Conservation (phyloP, 1,284 basidiomycete genomes). For the Stygiomarasmius scandens region DNA sequence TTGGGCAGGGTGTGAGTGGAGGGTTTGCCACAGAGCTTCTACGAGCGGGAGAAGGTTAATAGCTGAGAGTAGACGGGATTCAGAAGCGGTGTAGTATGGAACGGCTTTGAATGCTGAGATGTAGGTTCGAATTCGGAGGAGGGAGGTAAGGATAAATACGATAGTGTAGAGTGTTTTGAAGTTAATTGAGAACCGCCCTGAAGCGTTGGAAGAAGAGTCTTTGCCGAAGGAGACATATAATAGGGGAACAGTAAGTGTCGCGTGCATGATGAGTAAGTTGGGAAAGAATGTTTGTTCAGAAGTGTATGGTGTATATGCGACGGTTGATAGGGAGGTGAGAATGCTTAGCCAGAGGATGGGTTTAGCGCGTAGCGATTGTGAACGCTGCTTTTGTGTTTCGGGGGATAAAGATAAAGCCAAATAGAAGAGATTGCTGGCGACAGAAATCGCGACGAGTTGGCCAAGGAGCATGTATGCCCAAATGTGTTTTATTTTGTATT, state of each 20-base stretch:
- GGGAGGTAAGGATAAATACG: constrained; percentile 34
- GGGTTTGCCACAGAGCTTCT: constrained; percentile 33
- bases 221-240: constrained; percentile 25
- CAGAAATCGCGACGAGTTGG: constrained; percentile 74
- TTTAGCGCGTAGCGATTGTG: constrained; percentile 19
- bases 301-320: constrained; percentile 54
- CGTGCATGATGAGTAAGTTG: constrained; percentile 68
- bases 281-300: constrained; percentile 53
- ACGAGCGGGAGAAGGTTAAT: constrained; percentile 21
- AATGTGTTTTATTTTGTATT: constrained; percentile 51
- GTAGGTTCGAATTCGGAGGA: constrained; percentile 45
- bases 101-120: constrained; percentile 23
- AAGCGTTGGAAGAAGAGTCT: constrained; percentile 6
- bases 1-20: constrained; percentile 65
- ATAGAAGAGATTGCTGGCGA: constrained; percentile 70
- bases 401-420: constrained; percentile 52
- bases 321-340: constrained; percentile 49
- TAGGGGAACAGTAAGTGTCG: constrained; percentile 58
- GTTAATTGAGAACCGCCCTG: constrained; percentile 23
- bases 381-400: constrained; percentile 16
- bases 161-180: constrained; percentile 40
- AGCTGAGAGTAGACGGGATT: not conserved
- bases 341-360: constrained; percentile 47
- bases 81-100: constrained; percentile 14
- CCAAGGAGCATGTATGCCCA: constrained; percentile 80